phyloP scores from a whole-genome alignment of 352 stramenopile genomes.

The Pythium phragmiticola region DNA sequence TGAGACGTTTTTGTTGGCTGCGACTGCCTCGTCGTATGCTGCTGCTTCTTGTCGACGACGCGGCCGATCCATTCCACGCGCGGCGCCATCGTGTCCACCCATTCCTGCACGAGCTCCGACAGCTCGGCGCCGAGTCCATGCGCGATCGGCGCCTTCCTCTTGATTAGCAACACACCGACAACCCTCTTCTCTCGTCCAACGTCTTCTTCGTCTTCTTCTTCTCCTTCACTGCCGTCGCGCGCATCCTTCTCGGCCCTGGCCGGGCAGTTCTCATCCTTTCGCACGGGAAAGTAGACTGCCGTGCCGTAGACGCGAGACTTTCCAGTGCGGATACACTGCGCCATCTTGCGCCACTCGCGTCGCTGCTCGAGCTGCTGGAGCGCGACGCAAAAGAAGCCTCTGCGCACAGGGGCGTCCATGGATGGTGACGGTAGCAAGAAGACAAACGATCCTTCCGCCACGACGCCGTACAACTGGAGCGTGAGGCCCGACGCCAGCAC shows the following conservation, averaged over 20 bases:
- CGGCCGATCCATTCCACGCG: constrained; percentile 19
- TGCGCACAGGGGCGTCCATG: neutral
- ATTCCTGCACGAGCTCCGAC: constrained; percentile 1
- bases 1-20: neutral
- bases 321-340: constrained; percentile 10
- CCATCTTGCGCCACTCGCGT: constrained; percentile 18
- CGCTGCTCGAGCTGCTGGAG: constrained; percentile 13
- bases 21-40: neutral
- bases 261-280: neutral
- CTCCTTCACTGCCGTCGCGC: neutral
- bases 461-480: constrained; percentile 23
- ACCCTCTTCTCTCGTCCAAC: neutral
- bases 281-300: constrained; percentile 10
- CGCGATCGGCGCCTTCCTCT: neutral
- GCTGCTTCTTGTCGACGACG: constrained; percentile 17
- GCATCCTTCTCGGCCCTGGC: neutral
- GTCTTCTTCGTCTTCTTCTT: constrained; percentile 5
- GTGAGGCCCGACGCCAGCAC: neutral
- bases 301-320: neutral
- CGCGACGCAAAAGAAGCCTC: constrained; percentile 23
- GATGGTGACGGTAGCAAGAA: constrained; percentile 21
- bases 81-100: constrained; percentile 6
- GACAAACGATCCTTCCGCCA: constrained; percentile 1
- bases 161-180: constrained; percentile 16
- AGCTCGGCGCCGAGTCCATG: neutral